A percentile compares a stretch with the other conserved stretches of the same genome.
Evolutionary conservation across 192 early-diverging fungal species (phyloP).

Genomic region (Coemansia sp.): DNA sequence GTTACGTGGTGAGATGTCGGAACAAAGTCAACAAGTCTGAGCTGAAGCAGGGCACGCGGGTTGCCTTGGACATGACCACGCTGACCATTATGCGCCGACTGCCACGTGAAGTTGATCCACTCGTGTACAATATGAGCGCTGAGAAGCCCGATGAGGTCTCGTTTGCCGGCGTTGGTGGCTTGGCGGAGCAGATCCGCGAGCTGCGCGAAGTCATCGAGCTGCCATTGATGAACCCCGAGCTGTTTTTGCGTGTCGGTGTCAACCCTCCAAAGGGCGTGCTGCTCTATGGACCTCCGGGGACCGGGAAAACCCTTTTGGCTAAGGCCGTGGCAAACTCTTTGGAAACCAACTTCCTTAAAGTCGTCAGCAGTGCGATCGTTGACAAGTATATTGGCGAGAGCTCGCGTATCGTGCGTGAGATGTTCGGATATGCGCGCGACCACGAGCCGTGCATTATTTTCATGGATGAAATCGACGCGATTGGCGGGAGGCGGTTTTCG

Average conservation of each 20-base stretch:
- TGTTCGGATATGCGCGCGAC: slow-evolving; percentile 99
- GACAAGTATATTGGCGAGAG: slow-evolving; percentile 99
- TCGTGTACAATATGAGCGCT: slow-evolving; percentile 99
- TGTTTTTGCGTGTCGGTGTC: slow-evolving; percentile 96
- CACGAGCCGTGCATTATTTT: slow-evolving; percentile 99
- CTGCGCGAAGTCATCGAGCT: slow-evolving; percentile 98
- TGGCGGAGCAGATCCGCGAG: slow-evolving; percentile 96
- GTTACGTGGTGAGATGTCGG: slow-evolving; percentile 97
- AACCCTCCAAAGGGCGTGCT: slow-evolving; percentile 99
- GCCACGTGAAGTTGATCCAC: slow-evolving; percentile 96
- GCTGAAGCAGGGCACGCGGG: slow-evolving; percentile 93
- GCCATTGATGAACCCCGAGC: slow-evolving; percentile 97
- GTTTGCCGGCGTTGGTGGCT: slow-evolving; percentile 97
- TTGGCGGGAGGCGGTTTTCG: slow-evolving; percentile 97
- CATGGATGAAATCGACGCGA: slow-evolving; percentile 99
- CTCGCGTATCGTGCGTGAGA: slow-evolving; percentile 94
- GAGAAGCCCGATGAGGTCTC: slow-evolving; percentile 94
- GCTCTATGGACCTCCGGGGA: slow-evolving; percentile 95
- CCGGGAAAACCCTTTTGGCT: slow-evolving; percentile 96
- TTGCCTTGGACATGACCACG: slow-evolving; percentile 99
- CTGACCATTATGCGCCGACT: slow-evolving; percentile 99
- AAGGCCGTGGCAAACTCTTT: slow-evolving; percentile 96
- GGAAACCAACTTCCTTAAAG: slow-evolving; percentile 98
- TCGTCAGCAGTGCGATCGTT: slow-evolving; percentile 97
- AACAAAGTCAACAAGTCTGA: slow-evolving; percentile 93